phyloP scores from a whole-genome alignment of 2,329 filamentous ascomycete species.

The Aspergillus fructus region DNA sequence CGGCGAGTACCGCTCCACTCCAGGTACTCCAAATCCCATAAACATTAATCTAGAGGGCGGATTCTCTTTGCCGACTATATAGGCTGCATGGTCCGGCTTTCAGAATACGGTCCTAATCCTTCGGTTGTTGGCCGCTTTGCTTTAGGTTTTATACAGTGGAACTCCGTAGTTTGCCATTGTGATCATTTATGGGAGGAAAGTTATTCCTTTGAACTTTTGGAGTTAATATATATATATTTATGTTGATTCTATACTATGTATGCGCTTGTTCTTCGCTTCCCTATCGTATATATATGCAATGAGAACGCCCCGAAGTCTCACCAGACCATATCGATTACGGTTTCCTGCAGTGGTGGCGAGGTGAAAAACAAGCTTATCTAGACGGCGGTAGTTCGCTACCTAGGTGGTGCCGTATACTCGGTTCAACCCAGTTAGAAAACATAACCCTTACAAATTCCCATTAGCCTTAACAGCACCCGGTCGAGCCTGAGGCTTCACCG shows the following conservation, averaged over 20 bases:
- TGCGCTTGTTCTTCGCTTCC: not conserved
- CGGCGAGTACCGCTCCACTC: not conserved
- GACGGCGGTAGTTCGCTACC: not conserved
- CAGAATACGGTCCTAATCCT: too few relatives aligned
- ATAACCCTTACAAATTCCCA: conserved; percentile 19
- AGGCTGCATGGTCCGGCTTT: too few relatives aligned
- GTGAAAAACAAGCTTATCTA: not conserved
- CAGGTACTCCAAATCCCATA: too few relatives aligned
- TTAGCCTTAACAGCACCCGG: conserved; percentile 31
- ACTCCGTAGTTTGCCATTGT: too few relatives aligned
- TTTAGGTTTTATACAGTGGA: too few relatives aligned
- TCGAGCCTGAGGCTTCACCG: conserved; percentile 21
- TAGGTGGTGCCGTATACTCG: not conserved
- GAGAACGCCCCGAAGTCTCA: not conserved
- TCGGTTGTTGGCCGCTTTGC: too few relatives aligned
- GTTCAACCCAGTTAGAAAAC: not conserved
- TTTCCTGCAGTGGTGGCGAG: not conserved
- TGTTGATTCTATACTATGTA: not conserved
- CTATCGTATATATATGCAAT: not conserved
- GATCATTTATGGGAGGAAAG: not conserved
- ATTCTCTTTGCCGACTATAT: too few relatives aligned
- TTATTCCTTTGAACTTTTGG: not conserved
- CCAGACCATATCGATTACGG: not conserved
- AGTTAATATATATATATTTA: not conserved
- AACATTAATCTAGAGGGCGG: too few relatives aligned